Conservation (phyloP, 2,329 filamentous ascomycete species). For the Monilinia fructicola region DNA sequence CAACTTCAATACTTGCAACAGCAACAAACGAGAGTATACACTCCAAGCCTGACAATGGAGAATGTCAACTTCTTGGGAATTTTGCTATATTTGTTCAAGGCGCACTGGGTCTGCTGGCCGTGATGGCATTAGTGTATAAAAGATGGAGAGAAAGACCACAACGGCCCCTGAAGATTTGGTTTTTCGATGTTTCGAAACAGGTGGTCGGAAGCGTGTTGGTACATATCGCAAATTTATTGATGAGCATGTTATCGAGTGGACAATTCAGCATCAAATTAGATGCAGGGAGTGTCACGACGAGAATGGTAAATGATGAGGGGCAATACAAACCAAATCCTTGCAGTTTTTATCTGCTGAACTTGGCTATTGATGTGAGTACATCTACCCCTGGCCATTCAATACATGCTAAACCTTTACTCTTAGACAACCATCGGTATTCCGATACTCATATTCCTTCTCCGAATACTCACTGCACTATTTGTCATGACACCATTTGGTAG, state of each 20-base stretch:
- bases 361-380: slow-evolving; percentile 85
- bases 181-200: slow-evolving; percentile 96
- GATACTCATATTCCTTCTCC: slow-evolving; percentile 86
- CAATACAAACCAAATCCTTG: slow-evolving; percentile 83
- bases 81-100: slow-evolving; percentile 91
- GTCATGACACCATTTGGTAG: slow-evolving; percentile 74
- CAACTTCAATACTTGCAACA: slow-evolving; percentile 28
- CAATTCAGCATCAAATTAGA: slow-evolving; percentile 68
- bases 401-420: slow-evolving; percentile 9
- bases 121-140: slow-evolving; percentile 89
- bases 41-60: slow-evolving; percentile 53
- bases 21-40: slow-evolving; percentile 2
- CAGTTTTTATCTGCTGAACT: slow-evolving; percentile 91
- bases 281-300: slow-evolving; percentile 41
- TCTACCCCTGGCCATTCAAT: slow-evolving; percentile 34
- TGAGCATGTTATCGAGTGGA: slow-evolving; percentile 93
- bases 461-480: slow-evolving; percentile 70
- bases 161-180: slow-evolving; percentile 92
- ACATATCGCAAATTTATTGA: slow-evolving; percentile 89
- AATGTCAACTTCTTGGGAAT: slow-evolving; percentile 83
- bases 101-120: slow-evolving; percentile 77
- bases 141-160: slow-evolving; percentile 89
- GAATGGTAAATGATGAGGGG: slow-evolving; percentile 46
- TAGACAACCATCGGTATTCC: slow-evolving; percentile 96
- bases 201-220: slow-evolving; percentile 90